Evolutionary conservation across 345 rosid genomes (phyloP).

Genomic region (Linum trigynum): DNA sequence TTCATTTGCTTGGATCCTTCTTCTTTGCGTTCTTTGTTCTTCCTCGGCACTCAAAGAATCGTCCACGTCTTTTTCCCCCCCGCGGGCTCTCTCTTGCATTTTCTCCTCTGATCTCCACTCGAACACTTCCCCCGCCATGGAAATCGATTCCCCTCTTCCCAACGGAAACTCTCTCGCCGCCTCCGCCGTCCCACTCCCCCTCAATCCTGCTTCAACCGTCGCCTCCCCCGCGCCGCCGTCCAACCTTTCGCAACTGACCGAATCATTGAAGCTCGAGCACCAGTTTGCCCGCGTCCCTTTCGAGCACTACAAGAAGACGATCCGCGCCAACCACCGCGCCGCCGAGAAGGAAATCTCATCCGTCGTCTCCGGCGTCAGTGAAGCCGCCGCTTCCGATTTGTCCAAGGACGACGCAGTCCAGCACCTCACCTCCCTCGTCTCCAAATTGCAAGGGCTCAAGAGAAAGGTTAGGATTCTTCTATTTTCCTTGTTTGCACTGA

Average conservation of each 20-base stretch:
- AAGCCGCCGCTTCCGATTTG: conserved; percentile 45
- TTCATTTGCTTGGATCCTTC: too few relatives aligned
- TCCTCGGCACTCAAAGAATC: neutral
- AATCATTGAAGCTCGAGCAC: conserved; percentile 83
- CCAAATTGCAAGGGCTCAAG: conserved; percentile 92
- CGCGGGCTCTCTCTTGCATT: neutral
- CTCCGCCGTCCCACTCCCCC: conserved; percentile 8
- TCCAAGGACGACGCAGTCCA: conserved; percentile 62
- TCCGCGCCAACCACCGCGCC: conserved; percentile 70
- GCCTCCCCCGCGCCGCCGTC: conserved; percentile 29
- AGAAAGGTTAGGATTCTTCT: conserved; percentile 44
- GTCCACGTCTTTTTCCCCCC: neutral
- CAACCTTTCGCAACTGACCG: conserved; percentile 52
- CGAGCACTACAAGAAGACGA: conserved; percentile 92
- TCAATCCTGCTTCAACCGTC: conserved; percentile 19
- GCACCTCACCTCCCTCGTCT: conserved; percentile 67
- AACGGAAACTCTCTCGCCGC: conserved; percentile 23
- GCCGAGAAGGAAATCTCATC: conserved; percentile 76
- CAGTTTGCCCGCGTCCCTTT: conserved; percentile 89
- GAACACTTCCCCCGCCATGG: conserved; percentile 4
- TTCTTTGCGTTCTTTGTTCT: too few relatives aligned
- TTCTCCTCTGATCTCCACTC: neutral
- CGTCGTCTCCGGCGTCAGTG: conserved; percentile 52
- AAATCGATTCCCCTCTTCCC: conserved; percentile 19
- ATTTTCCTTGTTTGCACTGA: neutral